Evolutionary conservation across 2,329 filamentous ascomycete species (phyloP).

Genomic region (Xylaria sp.): DNA sequence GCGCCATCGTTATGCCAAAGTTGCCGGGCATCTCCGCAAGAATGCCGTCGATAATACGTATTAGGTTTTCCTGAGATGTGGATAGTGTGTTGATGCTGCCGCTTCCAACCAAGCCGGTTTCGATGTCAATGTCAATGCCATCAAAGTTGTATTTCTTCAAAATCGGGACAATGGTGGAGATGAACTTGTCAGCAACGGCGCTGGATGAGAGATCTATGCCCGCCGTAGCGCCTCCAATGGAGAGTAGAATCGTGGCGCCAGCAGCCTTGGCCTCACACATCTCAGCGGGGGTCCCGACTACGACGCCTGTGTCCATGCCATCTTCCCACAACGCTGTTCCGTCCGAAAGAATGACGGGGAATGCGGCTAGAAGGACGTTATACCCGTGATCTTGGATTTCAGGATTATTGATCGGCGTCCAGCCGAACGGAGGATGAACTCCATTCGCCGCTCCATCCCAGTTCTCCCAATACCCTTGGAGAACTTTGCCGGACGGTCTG

Average conservation of each 20-base stretch:
- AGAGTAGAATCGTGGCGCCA: conserved; percentile 51
- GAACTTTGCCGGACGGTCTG: conserved; percentile 50
- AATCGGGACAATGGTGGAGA: conserved; percentile 52
- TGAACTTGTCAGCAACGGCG: conserved; percentile 51
- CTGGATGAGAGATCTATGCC: conserved; percentile 50
- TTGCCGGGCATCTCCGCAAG: conserved; percentile 64
- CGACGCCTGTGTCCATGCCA: conserved; percentile 50
- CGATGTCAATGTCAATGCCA: conserved; percentile 53
- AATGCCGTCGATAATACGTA: conserved; percentile 53
- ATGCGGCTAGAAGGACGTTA: conserved; percentile 52
- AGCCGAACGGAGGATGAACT: conserved; percentile 51
- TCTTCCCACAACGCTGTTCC: conserved; percentile 51
- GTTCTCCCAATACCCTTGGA: conserved; percentile 54
- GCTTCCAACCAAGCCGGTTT: conserved; percentile 49
- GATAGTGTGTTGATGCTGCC: conserved; percentile 49
- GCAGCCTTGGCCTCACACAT: conserved; percentile 52
- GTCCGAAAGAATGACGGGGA: conserved; percentile 51
- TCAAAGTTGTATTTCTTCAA: conserved; percentile 53
- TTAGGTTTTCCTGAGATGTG: conserved; percentile 50
- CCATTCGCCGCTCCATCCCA: conserved; percentile 52
- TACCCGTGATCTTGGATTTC: conserved; percentile 49
- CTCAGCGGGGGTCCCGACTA: conserved; percentile 49
- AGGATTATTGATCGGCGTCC: conserved; percentile 50
- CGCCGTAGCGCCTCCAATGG: conserved; percentile 52
- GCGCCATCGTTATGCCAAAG: conserved; percentile 65